phyloP scores from a whole-genome alignment of 768 basidiomycete genomes.

The Mycena venus region DNA sequence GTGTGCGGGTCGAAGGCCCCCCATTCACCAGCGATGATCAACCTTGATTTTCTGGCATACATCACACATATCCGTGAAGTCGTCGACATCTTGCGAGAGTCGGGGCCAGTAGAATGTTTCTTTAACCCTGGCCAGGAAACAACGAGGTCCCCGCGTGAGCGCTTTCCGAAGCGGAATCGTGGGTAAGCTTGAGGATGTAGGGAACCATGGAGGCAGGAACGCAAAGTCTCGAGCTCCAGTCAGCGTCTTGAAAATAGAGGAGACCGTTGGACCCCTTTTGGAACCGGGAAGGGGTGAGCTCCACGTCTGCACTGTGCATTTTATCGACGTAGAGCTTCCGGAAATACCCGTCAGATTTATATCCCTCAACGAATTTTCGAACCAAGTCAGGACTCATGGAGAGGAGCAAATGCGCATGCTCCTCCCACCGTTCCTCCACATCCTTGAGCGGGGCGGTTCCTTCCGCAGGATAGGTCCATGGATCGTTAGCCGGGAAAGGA shows the following conservation, averaged over 20 bases:
- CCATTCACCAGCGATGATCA: neutral
- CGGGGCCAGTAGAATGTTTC: constrained; percentile 6
- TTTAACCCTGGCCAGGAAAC: neutral
- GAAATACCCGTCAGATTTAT: neutral
- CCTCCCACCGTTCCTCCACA: neutral
- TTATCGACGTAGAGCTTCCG: neutral
- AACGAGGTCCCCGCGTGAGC: neutral
- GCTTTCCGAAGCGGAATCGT: neutral
- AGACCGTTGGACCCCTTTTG: neutral
- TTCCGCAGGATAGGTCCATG: neutral
- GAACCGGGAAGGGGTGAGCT: neutral
- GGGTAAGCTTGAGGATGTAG: neutral
- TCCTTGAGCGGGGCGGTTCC: neutral
- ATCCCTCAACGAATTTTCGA: neutral
- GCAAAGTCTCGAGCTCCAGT: constrained; percentile 11
- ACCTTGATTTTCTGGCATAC: constrained; percentile 14
- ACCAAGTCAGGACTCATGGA: neutral
- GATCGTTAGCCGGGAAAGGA: neutral
- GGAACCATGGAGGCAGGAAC: constrained; percentile 31
- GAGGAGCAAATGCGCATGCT: neutral
- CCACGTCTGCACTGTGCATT: neutral
- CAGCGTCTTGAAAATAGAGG: constrained; percentile 17
- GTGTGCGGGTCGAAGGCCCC: neutral
- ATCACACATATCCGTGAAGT: neutral
- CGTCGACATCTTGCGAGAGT: neutral